Evolutionary conservation across 805 yeast species (phyloP).

Genomic region (Huiozyma sinensis): DNA sequence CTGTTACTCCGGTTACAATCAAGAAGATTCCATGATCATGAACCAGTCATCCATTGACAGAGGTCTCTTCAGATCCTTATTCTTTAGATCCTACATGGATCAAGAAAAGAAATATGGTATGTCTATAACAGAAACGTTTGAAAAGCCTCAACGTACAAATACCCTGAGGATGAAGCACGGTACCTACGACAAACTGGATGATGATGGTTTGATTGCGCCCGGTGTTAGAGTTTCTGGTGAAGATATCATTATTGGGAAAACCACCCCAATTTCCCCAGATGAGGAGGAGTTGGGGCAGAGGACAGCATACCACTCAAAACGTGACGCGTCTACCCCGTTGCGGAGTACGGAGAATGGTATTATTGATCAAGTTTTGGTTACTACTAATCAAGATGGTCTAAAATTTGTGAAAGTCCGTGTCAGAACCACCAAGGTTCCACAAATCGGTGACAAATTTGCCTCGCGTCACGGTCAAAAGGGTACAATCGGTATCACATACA

Average conservation of each 20-base stretch:
- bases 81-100: constrained; percentile 96
- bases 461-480: constrained; percentile 99
- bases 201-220: constrained; percentile 95
- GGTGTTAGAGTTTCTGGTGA: constrained; percentile 99
- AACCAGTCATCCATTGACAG: constrained; percentile 95
- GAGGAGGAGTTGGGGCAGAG: constrained; percentile 98
- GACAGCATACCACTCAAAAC: constrained; percentile 94
- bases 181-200: constrained; percentile 94
- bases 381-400: constrained; percentile 97
- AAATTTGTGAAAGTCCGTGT: constrained; percentile 96
- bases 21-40: constrained; percentile 99
- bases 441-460: constrained; percentile 98
- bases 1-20: constrained; percentile 97
- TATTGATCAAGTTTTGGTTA: constrained; percentile 92
- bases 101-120: constrained; percentile 97
- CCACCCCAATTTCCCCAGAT: constrained; percentile 98
- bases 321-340: constrained; percentile 96
- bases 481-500: constrained; percentile 97
- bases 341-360: constrained; percentile 97
- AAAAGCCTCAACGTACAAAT: constrained; percentile 90
- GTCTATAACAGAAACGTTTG: constrained; percentile 96
- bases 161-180: constrained; percentile 95
- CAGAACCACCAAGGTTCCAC: constrained; percentile 98
- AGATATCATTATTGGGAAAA: constrained; percentile 96
- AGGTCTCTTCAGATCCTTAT: constrained; percentile 89